These are phyloP conservation scores for Rhizophagus sp. DNA, from an alignment of 192 early-diverging fungal genomes.

Conservation along the genomic window DNA sequence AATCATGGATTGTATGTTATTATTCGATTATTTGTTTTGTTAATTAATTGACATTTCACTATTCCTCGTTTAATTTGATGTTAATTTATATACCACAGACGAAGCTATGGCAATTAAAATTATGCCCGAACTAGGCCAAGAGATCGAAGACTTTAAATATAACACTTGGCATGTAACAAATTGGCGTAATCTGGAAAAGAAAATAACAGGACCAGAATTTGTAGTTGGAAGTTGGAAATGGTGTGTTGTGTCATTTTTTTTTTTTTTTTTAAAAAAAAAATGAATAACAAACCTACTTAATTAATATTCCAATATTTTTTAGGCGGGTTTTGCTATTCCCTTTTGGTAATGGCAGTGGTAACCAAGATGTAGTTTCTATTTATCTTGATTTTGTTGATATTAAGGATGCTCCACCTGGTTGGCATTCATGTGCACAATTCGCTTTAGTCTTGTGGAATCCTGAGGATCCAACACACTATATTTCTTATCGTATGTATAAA, in stretches of 20 bases:
- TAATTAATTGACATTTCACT: no score
- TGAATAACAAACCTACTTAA: no score
- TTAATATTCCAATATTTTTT: neutral
- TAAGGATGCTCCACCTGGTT: conserved; percentile 52
- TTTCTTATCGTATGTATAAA: conserved; percentile 49
- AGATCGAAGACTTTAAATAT: conserved; percentile 42
- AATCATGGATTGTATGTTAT: no score
- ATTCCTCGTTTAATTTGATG: no score
- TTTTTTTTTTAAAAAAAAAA: no score
- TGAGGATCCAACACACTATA: conserved; percentile 60
- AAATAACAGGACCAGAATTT: conserved; percentile 52
- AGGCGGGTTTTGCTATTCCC: conserved; percentile 93
- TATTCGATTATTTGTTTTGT: no score
- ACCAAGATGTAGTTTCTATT: conserved; percentile 69
- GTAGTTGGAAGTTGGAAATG: conserved; percentile 51
- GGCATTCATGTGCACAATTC: conserved; percentile 87
- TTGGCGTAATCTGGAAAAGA: conserved; percentile 43
- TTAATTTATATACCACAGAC: conserved; percentile 28
- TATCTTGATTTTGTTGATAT: conserved; percentile 89
- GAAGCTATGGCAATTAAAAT: conserved; percentile 43
- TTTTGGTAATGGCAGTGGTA: conserved; percentile 68
- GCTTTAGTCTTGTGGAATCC: conserved; percentile 74
- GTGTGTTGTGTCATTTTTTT: conserved; percentile 10
- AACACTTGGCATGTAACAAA: conserved; percentile 43
- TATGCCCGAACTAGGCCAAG: conserved; percentile 37